phyloP scores from a whole-genome alignment of 345 rosid genomes.

The Salix udensis region DNA sequence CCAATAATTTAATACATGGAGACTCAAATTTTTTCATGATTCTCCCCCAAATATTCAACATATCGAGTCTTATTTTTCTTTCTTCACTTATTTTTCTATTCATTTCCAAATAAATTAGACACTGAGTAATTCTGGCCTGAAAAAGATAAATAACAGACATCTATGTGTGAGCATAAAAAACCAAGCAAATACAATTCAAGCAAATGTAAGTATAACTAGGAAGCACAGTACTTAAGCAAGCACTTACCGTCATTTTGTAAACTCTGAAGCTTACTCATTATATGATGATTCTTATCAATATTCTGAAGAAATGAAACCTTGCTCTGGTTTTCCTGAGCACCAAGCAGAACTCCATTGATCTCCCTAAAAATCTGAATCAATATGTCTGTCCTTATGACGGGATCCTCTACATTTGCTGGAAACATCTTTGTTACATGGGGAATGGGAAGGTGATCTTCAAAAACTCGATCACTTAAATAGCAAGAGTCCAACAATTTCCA shows the following conservation, averaged over 20 bases:
- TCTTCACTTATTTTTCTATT: neutral
- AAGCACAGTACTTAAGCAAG: neutral
- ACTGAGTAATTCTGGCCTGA: neutral
- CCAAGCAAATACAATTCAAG: neutral
- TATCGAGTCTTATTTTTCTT: neutral
- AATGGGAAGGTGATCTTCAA: slow-evolving; percentile 37
- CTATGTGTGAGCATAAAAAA: neutral
- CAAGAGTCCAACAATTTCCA: slow-evolving; percentile 74
- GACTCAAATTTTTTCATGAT: neutral
- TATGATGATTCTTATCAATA: slow-evolving; percentile 53
- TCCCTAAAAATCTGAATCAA: slow-evolving; percentile 75
- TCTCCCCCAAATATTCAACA: too few species aligned
- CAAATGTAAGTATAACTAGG: neutral
- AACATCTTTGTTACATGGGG: slow-evolving; percentile 67
- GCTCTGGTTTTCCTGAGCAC: slow-evolving; percentile 44
- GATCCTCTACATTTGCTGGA: slow-evolving; percentile 89
- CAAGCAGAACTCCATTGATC: slow-evolving; percentile 56
- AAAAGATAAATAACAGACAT: neutral
- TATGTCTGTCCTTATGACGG: slow-evolving; percentile 77
- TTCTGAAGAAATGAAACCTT: slow-evolving; percentile 48
- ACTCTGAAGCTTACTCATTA: slow-evolving; percentile 55
- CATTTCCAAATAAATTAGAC: neutral
- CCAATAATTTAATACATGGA: neutral
- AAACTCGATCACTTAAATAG: slow-evolving; percentile 56
- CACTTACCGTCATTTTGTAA: slow-evolving; percentile 58